Conservation (phyloP, 2,329 filamentous ascomycete species). For the Diaporthe batatas region DNA sequence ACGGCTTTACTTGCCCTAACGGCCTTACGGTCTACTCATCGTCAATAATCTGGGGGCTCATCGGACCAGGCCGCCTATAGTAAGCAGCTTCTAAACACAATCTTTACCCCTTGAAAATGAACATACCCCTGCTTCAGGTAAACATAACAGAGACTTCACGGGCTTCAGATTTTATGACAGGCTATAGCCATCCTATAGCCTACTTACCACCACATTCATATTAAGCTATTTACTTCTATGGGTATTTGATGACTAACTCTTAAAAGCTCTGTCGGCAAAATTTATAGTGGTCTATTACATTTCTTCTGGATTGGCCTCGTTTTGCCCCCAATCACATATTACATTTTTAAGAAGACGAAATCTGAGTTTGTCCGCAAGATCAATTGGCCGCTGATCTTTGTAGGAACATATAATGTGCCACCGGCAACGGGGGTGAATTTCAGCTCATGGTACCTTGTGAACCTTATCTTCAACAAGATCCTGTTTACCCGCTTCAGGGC, state of each 20-base stretch:
- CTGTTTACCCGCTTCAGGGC: constrained; percentile 57
- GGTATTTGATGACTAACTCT: too few species aligned
- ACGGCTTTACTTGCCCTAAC: constrained; percentile 63
- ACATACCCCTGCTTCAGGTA: too few species aligned
- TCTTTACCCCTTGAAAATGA: too few species aligned
- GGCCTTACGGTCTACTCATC: constrained; percentile 63
- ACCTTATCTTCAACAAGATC: constrained; percentile 60
- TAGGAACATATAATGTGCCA: constrained; percentile 55
- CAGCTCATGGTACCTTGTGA: constrained; percentile 58
- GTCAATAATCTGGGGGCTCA: constrained; percentile 64
- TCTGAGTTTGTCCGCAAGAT: constrained; percentile 53
- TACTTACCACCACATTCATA: too few species aligned
- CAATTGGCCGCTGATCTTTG: constrained; percentile 54
- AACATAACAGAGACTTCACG: too few species aligned
- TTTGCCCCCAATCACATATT: constrained; percentile 58
- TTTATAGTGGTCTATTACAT: constrained; percentile 61
- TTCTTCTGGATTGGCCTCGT: constrained; percentile 64
- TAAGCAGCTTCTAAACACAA: too few species aligned
- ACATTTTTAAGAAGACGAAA: constrained; percentile 54
- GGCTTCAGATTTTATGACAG: too few species aligned
- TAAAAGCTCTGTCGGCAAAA: constrained; percentile 54
- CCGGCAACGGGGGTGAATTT: constrained; percentile 54
- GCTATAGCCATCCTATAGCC: too few species aligned
- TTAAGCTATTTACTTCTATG: too few species aligned
- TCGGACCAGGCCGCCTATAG: constrained; percentile 63